phyloP scores from a whole-genome alignment of 257 asterid genomes.

The Petunia axillaris region DNA sequence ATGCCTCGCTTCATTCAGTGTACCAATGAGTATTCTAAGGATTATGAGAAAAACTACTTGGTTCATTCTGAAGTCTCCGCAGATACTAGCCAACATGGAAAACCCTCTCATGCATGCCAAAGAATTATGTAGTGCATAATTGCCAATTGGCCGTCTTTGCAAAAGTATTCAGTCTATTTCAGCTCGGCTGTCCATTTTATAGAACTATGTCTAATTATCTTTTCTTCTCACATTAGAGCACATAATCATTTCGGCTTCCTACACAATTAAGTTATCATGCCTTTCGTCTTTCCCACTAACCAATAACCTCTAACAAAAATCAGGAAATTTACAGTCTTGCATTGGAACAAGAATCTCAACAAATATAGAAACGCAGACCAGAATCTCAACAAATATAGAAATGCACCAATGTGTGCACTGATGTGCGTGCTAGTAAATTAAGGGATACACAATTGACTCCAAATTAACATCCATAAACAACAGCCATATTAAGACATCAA shows the following conservation, averaged over 20 bases:
- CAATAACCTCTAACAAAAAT: not conserved
- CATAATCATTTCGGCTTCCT: not conserved
- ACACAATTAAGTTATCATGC: not conserved
- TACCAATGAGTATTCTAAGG: not conserved
- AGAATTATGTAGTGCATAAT: not conserved
- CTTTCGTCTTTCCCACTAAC: conserved; percentile 10
- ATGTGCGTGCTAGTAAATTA: not conserved
- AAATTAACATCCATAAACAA: not conserved
- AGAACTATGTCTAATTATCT: not conserved
- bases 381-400: conserved; percentile 5
- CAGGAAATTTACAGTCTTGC: conserved; percentile 12
- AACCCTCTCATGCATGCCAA: not conserved
- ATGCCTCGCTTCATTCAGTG: not conserved
- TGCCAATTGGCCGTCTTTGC: not conserved
- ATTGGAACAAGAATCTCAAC: not conserved
- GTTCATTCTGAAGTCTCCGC: not conserved
- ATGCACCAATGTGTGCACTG: not conserved
- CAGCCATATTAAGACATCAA: conserved; percentile 19
- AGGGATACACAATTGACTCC: not conserved
- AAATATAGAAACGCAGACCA: not conserved
- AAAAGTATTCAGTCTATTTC: not conserved
- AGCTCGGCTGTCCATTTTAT: not conserved
- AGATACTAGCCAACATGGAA: not conserved
- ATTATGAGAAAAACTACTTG: not conserved
- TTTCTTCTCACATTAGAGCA: not conserved